Evolutionary conservation across 495 filamentous ascomycete species (phyloP).

Genomic region (Viridothelium virens): DNA sequence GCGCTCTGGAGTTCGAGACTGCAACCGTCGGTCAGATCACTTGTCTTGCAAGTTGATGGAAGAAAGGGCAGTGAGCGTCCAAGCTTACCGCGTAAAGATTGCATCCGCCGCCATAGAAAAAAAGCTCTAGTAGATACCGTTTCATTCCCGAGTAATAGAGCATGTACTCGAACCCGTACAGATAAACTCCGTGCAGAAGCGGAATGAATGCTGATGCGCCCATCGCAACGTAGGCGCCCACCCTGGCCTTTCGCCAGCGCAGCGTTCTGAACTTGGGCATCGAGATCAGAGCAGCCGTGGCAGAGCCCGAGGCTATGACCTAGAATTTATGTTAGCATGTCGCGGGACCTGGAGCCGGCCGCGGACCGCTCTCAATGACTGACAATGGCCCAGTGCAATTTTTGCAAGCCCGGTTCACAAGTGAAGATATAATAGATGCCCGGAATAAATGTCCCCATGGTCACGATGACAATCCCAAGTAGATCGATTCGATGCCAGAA

Average conservation of each 20-base stretch:
- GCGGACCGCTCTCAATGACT: background rate
- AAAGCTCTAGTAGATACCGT: background rate
- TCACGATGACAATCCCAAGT: constrained; percentile 24
- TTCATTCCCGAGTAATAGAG: background rate
- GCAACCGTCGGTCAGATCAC: background rate
- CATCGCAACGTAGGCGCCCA: background rate
- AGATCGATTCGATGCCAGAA: constrained; percentile 30
- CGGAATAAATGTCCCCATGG: constrained; percentile 27
- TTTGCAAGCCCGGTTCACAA: constrained; percentile 15
- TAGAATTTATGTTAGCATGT: constrained; percentile 7
- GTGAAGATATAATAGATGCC: constrained; percentile 29
- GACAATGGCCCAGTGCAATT: constrained; percentile 17
- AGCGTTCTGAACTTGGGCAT: too few species aligned
- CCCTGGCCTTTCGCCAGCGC: background rate
- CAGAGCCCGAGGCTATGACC: constrained; percentile 10
- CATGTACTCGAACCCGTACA: constrained; percentile 1
- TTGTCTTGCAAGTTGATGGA: too few species aligned
- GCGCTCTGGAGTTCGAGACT: constrained; percentile 17
- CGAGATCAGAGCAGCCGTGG: constrained; percentile 1
- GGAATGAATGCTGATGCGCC: constrained; percentile 1
- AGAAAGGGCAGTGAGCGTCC: too few species aligned
- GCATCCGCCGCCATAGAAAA: background rate
- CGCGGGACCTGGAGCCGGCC: too few species aligned
- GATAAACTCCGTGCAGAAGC: background rate
- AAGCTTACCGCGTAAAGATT: constrained; percentile 18